phyloP scores from a whole-genome alignment of 2,329 filamentous ascomycete species.

The Xylariaceae sp. region DNA sequence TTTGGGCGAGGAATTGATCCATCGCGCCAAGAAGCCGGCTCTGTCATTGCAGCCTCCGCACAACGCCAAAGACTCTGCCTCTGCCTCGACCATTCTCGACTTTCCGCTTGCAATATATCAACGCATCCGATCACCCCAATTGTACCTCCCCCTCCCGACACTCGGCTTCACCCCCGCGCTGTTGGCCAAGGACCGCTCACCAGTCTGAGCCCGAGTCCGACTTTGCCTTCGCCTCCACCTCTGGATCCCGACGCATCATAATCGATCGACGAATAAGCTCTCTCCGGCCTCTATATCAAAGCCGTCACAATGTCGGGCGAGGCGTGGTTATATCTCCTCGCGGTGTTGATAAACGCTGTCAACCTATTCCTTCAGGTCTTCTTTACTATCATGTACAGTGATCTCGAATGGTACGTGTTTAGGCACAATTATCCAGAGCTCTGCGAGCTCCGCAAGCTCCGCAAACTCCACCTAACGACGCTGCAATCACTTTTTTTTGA shows the following conservation, averaged over 20 bases:
- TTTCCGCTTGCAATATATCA: slow-evolving; percentile 1
- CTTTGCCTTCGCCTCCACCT: too few species aligned
- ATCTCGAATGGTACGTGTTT: slow-evolving; percentile 85
- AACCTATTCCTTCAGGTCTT: slow-evolving; percentile 99
- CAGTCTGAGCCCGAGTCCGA: too few species aligned
- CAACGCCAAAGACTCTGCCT: slow-evolving; percentile 1
- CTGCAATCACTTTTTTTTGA: slow-evolving; percentile 20
- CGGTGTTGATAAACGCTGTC: slow-evolving; percentile 99
- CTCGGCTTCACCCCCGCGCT: not conserved
- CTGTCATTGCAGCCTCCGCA: slow-evolving; percentile 5
- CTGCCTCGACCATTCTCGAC: not conserved
- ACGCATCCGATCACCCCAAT: slow-evolving; percentile 5
- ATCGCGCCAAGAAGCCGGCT: slow-evolving; percentile 2
- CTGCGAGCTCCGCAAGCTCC: slow-evolving; percentile 10
- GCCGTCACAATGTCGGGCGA: slow-evolving; percentile 76
- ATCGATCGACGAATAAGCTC: too few species aligned
- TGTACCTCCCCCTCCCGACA: not conserved
- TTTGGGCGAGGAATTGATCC: not conserved
- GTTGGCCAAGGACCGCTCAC: not conserved
- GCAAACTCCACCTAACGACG: slow-evolving; percentile 12
- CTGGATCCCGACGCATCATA: too few species aligned
- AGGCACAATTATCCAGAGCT: slow-evolving; percentile 1
- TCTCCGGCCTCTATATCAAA: slow-evolving; percentile 7
- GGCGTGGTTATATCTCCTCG: slow-evolving; percentile 95
- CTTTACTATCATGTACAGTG: slow-evolving; percentile 99